Evolutionary conservation across 768 basidiomycete genomes (phyloP).

Genomic region (Lactarius sanguifluus): DNA sequence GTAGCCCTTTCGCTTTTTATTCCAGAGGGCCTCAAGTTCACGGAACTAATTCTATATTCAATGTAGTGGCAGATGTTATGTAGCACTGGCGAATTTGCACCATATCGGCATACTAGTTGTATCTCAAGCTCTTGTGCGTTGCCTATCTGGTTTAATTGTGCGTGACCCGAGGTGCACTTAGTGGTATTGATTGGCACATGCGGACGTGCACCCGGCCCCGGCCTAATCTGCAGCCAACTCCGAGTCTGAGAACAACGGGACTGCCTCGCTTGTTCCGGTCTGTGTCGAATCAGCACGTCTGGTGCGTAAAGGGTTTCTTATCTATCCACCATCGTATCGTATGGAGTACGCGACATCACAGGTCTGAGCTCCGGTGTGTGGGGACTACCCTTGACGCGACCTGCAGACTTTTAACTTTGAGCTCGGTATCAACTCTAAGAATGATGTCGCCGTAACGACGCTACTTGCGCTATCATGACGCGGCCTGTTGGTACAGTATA

Average conservation of each 20-base stretch:
- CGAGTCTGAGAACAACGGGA: neutral
- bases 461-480: neutral
- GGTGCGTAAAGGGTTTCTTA: neutral
- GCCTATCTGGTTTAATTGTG: neutral
- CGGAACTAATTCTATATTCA: conserved; percentile 14
- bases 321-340: neutral
- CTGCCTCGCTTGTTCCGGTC: neutral
- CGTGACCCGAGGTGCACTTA: neutral
- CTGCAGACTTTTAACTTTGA: neutral
- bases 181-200: neutral
- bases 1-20: conserved; percentile 33
- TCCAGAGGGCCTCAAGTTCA: neutral
- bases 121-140: neutral
- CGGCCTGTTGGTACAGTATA: neutral
- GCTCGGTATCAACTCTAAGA: neutral
- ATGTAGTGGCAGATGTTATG: conserved; percentile 14
- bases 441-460: neutral
- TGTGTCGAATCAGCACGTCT: too few species aligned
- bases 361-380: neutral
- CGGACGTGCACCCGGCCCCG: neutral
- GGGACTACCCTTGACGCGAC: too few species aligned
- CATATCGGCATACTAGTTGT: conserved; percentile 7
- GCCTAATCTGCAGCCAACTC: neutral
- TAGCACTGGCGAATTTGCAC: conserved; percentile 43
- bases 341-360: neutral